These are phyloP conservation scores for Yamadazyma sp. DNA, from an alignment of 805 yeast species.

Conservation along the genomic window DNA sequence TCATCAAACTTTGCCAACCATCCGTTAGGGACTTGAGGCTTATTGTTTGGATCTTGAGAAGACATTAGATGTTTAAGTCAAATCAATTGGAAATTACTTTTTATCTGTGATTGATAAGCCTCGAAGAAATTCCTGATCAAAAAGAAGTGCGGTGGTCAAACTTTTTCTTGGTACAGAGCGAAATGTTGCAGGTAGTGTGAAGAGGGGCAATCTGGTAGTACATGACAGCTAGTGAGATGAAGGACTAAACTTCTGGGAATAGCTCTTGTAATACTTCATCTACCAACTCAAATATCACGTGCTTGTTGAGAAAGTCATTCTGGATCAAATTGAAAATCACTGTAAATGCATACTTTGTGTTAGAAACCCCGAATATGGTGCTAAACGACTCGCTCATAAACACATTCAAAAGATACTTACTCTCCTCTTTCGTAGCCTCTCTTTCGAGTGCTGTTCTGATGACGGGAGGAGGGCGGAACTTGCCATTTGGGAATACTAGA, in stretches of 20 bases:
- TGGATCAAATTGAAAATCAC: conserved; percentile 68
- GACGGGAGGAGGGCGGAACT: conserved; percentile 45
- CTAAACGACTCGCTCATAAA: conserved; percentile 66
- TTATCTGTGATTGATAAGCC: conserved; percentile 8
- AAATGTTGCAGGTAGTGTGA: too few relatives aligned
- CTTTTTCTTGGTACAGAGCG: too few relatives aligned
- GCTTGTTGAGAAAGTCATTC: conserved; percentile 67
- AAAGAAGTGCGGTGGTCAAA: conserved; percentile 5
- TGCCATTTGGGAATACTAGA: conserved; percentile 46
- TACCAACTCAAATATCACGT: conserved; percentile 55
- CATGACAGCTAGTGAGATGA: not conserved
- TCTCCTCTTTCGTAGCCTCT: conserved; percentile 54
- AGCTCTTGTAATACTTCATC: conserved; percentile 56
- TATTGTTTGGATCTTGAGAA: conserved; percentile 27
- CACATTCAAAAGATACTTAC: conserved; percentile 53
- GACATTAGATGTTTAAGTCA: conserved; percentile 4
- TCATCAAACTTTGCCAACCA: conserved; percentile 77
- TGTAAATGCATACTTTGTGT: conserved; percentile 61
- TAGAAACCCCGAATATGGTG: conserved; percentile 68
- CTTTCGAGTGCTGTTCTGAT: conserved; percentile 53
- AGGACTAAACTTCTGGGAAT: conserved; percentile 41
- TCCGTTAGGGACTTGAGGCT: conserved; percentile 61
- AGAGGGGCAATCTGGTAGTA: too few relatives aligned
- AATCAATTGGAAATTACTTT: not conserved
- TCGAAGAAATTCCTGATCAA: conserved; percentile 7